Evolutionary conservation across 768 basidiomycete genomes (phyloP), one percentile per base, ranked within the genome.

Genomic region (Tricholoma sp.): DNA sequence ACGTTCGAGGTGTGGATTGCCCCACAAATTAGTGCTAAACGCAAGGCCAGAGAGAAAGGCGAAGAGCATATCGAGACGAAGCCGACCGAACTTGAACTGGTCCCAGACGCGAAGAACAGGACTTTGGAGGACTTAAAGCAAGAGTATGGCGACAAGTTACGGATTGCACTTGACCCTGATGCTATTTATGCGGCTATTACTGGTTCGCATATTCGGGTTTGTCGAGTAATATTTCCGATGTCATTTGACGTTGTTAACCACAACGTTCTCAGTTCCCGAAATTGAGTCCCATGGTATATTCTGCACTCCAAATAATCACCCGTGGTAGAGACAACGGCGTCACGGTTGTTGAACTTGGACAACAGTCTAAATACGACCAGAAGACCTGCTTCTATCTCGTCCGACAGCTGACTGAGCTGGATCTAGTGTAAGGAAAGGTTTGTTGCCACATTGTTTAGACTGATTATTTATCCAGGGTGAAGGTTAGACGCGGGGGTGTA

Each of bases 311-410:
- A 66, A 76, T 92, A 45, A 84, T 96, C 61, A 87, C 91, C n/a
- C 81, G 89, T 35, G 89, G 88, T 2, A 75, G 92, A 58, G 87
- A 89, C 57, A 73, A 79, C 18, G 93, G 93, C 10, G 80, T 91
- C 14, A 87, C 89, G 6, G 85, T 89, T 47, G 83, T 93, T 11
- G 82, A 89, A 31, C 77, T 96, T 12, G 89, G 89, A 22, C 83
- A 83, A 62, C 78, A 82, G 64, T 86, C 92, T 9, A 83, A 82
- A 50, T 93, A 95, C 64, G 92, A 94, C 66, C 90, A 91, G 67
- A 94, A 94, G 71, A 89, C 89, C 1, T 91, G 91, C 61, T 91
- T 91, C 68, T 94, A 95, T 71, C 82, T 93, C 57, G 82, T 92
- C 57, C 83, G 84, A 61, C 85, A 90, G 62, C 75, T 95, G 16